Conservation (phyloP, 176 grass and related monocot genomes). For the Cenchrus fungigraminus region DNA sequence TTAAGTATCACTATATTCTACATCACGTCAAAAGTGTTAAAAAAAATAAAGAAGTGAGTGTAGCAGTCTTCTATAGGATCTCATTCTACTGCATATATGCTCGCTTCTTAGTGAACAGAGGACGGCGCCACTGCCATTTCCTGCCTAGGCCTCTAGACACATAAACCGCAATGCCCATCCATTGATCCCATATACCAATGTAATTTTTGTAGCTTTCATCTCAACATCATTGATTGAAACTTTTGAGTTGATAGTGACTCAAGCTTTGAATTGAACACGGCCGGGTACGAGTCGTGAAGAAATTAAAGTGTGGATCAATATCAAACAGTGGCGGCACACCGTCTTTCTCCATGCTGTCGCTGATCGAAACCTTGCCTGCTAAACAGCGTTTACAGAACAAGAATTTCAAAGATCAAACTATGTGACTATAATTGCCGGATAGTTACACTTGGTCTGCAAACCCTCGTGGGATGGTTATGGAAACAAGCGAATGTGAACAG, state of each 20-base stretch:
- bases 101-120: not conserved
- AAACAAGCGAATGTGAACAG: not conserved
- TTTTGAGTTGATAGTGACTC: not conserved
- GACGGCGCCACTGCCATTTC: not conserved
- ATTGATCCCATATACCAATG: not conserved
- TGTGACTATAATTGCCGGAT: not conserved
- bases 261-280: not conserved
- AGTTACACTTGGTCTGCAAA: not conserved
- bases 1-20: not conserved
- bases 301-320: not conserved
- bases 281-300: no score
- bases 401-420: not conserved
- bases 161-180: not conserved
- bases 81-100: not conserved
- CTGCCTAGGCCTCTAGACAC: not conserved
- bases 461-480: conserved; percentile 20
- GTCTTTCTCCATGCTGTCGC: not conserved
- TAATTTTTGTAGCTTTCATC: not conserved
- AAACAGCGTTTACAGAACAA: not conserved
- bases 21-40: not conserved
- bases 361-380: not conserved
- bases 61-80: not conserved
- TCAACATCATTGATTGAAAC: not conserved
- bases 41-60: not conserved
- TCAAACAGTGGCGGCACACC: not conserved